Evolutionary conservation across 176 grass and related monocot genomes (phyloP).

Genomic region (Poa pratensis): DNA sequence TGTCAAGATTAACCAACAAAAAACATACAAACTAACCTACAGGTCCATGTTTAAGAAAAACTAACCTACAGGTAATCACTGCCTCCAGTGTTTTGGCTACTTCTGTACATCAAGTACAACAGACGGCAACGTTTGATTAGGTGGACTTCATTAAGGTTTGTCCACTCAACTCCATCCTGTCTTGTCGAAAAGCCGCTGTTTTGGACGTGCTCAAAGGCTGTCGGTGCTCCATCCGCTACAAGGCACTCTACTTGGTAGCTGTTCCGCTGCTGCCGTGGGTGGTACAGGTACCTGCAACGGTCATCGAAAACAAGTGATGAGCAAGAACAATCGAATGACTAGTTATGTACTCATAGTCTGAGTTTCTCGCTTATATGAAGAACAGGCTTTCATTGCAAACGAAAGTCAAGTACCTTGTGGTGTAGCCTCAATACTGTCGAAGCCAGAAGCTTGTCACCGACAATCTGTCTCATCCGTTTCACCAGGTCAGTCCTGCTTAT

Average conservation of each 20-base stretch:
- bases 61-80: too few species aligned
- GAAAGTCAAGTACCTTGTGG: conserved; percentile 54
- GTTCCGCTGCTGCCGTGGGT: background rate
- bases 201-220: background rate
- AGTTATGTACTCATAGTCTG: background rate
- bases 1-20: too few species aligned
- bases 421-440: conserved; percentile 71
- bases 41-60: too few species aligned
- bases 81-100: background rate
- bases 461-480: conserved; percentile 56
- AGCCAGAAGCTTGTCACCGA: conserved; percentile 73
- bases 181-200: conserved; percentile 21
- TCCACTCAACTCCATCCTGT: background rate
- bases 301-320: background rate
- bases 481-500: conserved; percentile 71
- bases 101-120: background rate
- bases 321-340: background rate
- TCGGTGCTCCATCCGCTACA: background rate
- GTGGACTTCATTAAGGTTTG: background rate
- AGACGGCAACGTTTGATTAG: background rate
- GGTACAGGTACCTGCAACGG: conserved; percentile 26
- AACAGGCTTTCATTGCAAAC: background rate
- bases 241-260: conserved; percentile 7
- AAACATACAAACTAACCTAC: background rate
- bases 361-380: background rate